These are phyloP conservation scores for Canna indica DNA, from an alignment of 176 grass and related monocot species.

Conservation along the genomic window DNA sequence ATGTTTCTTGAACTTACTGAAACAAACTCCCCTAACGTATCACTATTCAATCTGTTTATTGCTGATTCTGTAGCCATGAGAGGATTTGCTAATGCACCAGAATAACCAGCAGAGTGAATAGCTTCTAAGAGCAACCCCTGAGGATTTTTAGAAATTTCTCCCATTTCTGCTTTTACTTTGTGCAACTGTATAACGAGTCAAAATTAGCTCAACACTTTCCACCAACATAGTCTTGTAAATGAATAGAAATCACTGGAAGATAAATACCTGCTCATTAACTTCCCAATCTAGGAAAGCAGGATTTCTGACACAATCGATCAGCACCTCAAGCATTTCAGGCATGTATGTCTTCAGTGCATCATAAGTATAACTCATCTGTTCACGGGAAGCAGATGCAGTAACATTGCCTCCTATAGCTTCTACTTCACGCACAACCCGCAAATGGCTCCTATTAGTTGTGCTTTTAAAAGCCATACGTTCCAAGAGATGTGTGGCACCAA, in stretches of 20 bases:
- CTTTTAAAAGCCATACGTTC: slow-evolving; percentile 81
- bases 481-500: slow-evolving; percentile 61
- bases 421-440: slow-evolving; percentile 66
- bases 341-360: slow-evolving; percentile 34
- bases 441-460: slow-evolving; percentile 57
- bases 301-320: slow-evolving; percentile 17
- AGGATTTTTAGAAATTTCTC: slow-evolving; percentile 52
- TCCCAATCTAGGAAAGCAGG: slow-evolving; percentile 49
- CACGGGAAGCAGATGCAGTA: slow-evolving; percentile 57
- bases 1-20: slow-evolving; percentile 36
- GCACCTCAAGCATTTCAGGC: slow-evolving; percentile 19
- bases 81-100: slow-evolving; percentile 62
- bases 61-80: slow-evolving; percentile 48
- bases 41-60: slow-evolving; percentile 39
- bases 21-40: slow-evolving; percentile 53
- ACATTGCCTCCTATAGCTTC: slow-evolving; percentile 75
- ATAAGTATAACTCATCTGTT: slow-evolving; percentile 84
- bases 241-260: not conserved
- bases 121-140: slow-evolving; percentile 68
- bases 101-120: slow-evolving; percentile 67
- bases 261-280: slow-evolving; percentile 44
- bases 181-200: slow-evolving; percentile 35
- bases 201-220: not conserved
- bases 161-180: slow-evolving; percentile 65
- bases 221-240: not conserved